Conservation (phyloP, 108 stramenopile species). For the Cylindrotheca fusiformis region DNA sequence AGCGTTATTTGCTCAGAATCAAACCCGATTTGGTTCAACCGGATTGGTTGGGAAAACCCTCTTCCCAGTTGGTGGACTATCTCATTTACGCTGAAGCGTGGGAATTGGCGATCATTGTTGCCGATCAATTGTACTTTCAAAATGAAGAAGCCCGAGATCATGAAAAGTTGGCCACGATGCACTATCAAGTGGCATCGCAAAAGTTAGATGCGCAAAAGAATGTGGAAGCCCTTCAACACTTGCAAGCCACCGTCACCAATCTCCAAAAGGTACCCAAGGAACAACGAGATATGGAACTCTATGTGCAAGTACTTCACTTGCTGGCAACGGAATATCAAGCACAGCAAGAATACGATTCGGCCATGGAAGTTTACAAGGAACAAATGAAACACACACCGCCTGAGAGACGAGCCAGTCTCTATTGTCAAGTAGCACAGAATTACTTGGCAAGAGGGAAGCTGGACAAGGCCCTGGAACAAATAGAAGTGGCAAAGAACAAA, state of each 20-base stretch:
- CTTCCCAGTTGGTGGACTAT: constrained; percentile 14
- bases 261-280: constrained; percentile 16
- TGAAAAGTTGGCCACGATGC: constrained; percentile 25
- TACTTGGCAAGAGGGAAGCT: constrained; percentile 18
- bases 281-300: constrained; percentile 21
- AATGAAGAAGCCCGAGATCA: constrained; percentile 1
- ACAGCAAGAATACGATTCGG: constrained; percentile 22
- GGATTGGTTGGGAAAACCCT: constrained; percentile 9
- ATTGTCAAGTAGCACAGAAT: constrained; percentile 29
- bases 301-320: constrained; percentile 24
- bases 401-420: constrained; percentile 17
- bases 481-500: constrained; percentile 16
- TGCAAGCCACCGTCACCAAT: constrained; percentile 20
- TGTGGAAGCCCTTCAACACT: constrained; percentile 31
- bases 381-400: neutral
- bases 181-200: constrained; percentile 23
- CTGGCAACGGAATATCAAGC: constrained; percentile 26
- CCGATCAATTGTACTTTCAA: constrained; percentile 3
- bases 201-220: constrained; percentile 18
- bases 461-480: constrained; percentile 22
- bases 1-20: constrained; percentile 24
- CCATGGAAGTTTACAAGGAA: constrained; percentile 21
- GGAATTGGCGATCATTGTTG: constrained; percentile 29
- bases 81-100: constrained; percentile 22
- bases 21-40: constrained; percentile 28